These are phyloP conservation scores for Rhizodiscina lignyota DNA, from an alignment of 495 filamentous ascomycete genomes.

Conservation along the genomic window DNA sequence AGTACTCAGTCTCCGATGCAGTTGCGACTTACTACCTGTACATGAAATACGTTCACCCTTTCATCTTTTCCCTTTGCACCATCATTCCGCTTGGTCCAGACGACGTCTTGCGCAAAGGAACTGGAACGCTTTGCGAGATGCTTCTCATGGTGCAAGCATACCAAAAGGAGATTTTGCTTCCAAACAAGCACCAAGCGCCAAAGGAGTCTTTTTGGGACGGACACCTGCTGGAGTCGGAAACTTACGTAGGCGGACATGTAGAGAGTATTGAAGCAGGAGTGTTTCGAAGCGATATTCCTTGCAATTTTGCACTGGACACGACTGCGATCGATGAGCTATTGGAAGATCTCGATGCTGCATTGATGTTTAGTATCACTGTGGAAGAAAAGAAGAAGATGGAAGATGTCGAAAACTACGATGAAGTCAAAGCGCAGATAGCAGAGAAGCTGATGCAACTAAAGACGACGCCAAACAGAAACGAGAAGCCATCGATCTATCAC, in stretches of 20 bases:
- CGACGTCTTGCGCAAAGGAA: conserved; percentile 86
- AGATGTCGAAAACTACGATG: conserved; percentile 83
- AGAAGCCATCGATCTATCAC: conserved; percentile 90
- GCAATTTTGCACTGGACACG: conserved; percentile 77
- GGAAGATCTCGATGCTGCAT: conserved; percentile 70
- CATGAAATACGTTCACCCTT: conserved; percentile 99
- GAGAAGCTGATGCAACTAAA: conserved; percentile 58
- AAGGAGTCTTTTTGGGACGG: conserved; percentile 94
- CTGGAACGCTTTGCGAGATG: conserved; percentile 97
- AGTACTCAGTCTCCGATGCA: conserved; percentile 98
- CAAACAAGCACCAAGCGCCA: conserved; percentile 87
- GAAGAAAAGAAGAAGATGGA: conserved; percentile 90
- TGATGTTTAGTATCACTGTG: conserved; percentile 80
- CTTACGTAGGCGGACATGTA: conserved; percentile 95
- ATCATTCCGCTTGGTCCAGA: conserved; percentile 89
- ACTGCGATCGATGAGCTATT: conserved; percentile 79
- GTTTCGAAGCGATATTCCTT: conserved; percentile 88
- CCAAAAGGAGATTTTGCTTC: conserved; percentile 74
- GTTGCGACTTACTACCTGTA: conserved; percentile 98
- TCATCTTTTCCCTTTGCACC: conserved; percentile 96
- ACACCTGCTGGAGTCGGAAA: conserved; percentile 88
- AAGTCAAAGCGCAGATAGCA: conserved; percentile 72
- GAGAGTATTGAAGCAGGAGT: conserved; percentile 99
- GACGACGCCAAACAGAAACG: conserved; percentile 60
- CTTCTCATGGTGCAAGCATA: conserved; percentile 97